These are phyloP conservation scores for Fusarium virguliforme DNA, from an alignment of 2,329 filamentous ascomycete genomes.

Conservation along the genomic window DNA sequence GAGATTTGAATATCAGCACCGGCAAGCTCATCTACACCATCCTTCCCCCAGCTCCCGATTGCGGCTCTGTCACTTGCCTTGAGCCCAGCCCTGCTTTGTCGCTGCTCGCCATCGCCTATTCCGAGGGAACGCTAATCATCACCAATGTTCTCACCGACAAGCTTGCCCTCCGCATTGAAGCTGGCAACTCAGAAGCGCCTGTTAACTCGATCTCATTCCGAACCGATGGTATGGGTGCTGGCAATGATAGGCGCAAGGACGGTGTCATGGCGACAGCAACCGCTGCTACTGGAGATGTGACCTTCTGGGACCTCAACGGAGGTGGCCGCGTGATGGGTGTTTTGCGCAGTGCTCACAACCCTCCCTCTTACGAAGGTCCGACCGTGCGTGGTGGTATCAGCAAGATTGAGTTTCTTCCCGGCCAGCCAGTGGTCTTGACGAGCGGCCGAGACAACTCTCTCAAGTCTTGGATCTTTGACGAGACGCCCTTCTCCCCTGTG, in stretches of 20 bases:
- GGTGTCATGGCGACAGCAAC: slow-evolving; percentile 97
- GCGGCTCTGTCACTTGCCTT: slow-evolving; percentile 88
- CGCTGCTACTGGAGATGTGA: slow-evolving; percentile 85
- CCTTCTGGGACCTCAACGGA: slow-evolving; percentile 95
- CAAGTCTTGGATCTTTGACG: slow-evolving; percentile 97
- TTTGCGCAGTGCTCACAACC: slow-evolving; percentile 89
- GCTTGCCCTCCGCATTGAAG: slow-evolving; percentile 77
- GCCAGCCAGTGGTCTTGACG: slow-evolving; percentile 91
- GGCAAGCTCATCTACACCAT: slow-evolving; percentile 94
- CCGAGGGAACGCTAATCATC: slow-evolving; percentile 82
- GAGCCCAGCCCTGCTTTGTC: slow-evolving; percentile 88
- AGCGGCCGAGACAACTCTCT: slow-evolving; percentile 94
- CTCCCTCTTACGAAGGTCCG: slow-evolving; percentile 70
- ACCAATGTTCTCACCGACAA: slow-evolving; percentile 88
- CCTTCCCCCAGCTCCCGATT: slow-evolving; percentile 79
- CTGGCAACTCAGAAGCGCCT: slow-evolving; percentile 74
- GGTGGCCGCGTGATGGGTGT: slow-evolving; percentile 90
- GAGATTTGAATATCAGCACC: slow-evolving; percentile 98
- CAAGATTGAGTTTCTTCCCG: slow-evolving; percentile 89
- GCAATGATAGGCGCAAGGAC: slow-evolving; percentile 85
- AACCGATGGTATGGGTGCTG: slow-evolving; percentile 89
- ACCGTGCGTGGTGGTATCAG: slow-evolving; percentile 83
- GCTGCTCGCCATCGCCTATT: slow-evolving; percentile 89
- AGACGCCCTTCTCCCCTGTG: slow-evolving; percentile 88
- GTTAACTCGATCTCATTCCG: slow-evolving; percentile 91